Conservation (phyloP, 495 filamentous ascomycete species). For the Parathielavia appendiculata region DNA sequence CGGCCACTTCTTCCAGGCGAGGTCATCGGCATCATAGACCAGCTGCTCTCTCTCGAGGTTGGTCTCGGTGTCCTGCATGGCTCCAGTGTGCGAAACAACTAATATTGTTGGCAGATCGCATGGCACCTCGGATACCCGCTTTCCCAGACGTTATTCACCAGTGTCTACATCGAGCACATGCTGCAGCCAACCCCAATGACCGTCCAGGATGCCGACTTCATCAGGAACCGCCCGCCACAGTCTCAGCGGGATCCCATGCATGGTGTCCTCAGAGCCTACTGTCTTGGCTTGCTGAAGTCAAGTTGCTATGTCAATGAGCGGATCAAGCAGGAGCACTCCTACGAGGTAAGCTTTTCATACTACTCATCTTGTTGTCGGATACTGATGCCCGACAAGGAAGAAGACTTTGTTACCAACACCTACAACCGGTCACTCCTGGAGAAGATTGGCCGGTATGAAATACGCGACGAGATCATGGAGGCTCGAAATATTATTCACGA, state of each 20-base stretch:
- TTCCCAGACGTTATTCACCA: constrained; percentile 93
- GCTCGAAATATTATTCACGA: constrained; percentile 53
- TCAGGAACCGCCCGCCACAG: constrained; percentile 27
- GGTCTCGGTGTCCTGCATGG: constrained; percentile 8
- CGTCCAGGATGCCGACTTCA: constrained; percentile 67
- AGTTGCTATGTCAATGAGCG: constrained; percentile 73
- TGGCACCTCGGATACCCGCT: constrained; percentile 95
- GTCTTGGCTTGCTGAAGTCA: constrained; percentile 73
- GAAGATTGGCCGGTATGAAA: constrained; percentile 50
- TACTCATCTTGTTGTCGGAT: background rate
- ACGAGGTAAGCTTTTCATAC: constrained; percentile 58
- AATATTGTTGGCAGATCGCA: constrained; percentile 61
- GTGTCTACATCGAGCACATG: constrained; percentile 81
- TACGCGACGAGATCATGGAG: constrained; percentile 55
- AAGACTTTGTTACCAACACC: constrained; percentile 89
- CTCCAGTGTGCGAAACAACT: background rate
- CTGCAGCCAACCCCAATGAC: constrained; percentile 62
- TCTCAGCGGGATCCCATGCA: constrained; percentile 48
- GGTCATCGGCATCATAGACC: constrained; percentile 89
- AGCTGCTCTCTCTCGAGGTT: constrained; percentile 85
- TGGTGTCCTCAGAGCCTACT: constrained; percentile 76
- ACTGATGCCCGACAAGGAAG: constrained; percentile 60
- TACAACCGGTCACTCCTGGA: constrained; percentile 75
- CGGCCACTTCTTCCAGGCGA: constrained; percentile 66
- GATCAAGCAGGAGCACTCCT: constrained; percentile 74